Base-by-base conservation (phyloP, 2,329 filamentous ascomycete genomes). In the Herpotrichia juniperi region DNA sequence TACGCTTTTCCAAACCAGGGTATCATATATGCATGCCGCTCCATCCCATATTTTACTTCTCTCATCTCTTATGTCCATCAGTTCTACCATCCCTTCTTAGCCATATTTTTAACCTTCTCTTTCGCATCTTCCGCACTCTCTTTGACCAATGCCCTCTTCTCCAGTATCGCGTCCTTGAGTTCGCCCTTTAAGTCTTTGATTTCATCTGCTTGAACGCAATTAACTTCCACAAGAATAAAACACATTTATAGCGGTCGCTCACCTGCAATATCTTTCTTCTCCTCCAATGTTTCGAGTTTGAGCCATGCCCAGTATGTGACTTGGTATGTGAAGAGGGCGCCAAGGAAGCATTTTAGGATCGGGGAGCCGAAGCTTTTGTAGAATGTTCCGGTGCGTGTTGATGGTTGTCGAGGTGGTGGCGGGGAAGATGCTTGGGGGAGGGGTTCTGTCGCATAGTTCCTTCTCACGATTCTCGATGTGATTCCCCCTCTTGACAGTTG, bases 241-340 rank as follows among this genome's bases (percentile, higher is more conserved):
- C 6, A 4, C 11, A 19, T n/a, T 19, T 9, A 37, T 9, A n/a
- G 5, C 7, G 4, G 16, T 19, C 7, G 37, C 35, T 45, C 30
- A 87, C 86, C 81, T 60, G 82, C 75, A 61, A 83, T 83, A 39
- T 85, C 78, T 17, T 77, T 76, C 66, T 82, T 85, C 50, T 83
- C 78, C 75, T 94, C 90, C 48, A 90, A 81, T 28, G 83, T 82
- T 72, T 93, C 90, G 45, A 93, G 79, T 73, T 87, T 90, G 31
- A 84, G 70, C 90, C 90, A 94, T 12, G 76, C 77, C 78, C 84
- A 91, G 75, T 93, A 93, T 12, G 82, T 74, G n/a, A 89, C 64
- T 74, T 94, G 90, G 72, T 93, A 94, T 1, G 87, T 88, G 67
- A 91, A 86, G 49, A 92, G 82, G 48, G 90, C 89, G 67, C 89